phyloP scores from a whole-genome alignment of 1,284 basidiomycete genomes.

The Cystobasidiaceae sp. region DNA sequence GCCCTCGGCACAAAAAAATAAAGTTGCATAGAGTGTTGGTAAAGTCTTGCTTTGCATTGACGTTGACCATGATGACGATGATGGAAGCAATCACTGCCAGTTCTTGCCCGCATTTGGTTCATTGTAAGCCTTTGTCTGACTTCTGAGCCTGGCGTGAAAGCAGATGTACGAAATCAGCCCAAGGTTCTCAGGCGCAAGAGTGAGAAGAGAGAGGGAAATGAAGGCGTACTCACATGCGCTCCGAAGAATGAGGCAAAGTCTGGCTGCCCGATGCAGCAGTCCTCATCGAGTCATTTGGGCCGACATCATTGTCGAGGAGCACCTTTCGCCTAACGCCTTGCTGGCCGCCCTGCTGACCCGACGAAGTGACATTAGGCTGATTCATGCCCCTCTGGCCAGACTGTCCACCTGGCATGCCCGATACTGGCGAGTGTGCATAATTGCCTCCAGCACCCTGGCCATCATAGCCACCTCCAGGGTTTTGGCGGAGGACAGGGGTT shows the following conservation, averaged over 20 bases:
- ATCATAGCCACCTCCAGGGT: constrained; percentile 5
- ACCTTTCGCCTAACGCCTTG: constrained; percentile 14
- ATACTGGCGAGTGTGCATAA: not conserved
- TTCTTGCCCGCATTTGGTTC: constrained; percentile 4
- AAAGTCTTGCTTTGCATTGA: no score
- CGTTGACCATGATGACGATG: no score
- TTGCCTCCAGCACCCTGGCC: not conserved
- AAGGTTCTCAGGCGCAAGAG: no score
- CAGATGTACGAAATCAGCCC: no score
- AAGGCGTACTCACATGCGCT: constrained; percentile 19
- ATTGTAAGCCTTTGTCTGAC: constrained; percentile 29
- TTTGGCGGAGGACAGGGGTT: constrained; percentile 1
- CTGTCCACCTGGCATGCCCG: constrained; percentile 1
- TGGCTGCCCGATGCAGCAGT: not conserved
- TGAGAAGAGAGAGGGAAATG: not conserved
- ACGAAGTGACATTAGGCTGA: not conserved
- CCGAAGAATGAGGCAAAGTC: constrained; percentile 1
- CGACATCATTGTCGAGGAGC: constrained; percentile 7
- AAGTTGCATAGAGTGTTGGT: no score
- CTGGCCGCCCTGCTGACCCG: not conserved
- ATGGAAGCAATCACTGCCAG: no score
- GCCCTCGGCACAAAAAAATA: no score
- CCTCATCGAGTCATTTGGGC: constrained; percentile 20
- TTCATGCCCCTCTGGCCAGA: not conserved
- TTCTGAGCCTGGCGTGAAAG: constrained; percentile 10